Percentiles rank a stretch among this genome's conserved stretches.
phyloP scores from a whole-genome alignment of 2,329 filamentous ascomycete species.

The Botrytis galanthina region DNA sequence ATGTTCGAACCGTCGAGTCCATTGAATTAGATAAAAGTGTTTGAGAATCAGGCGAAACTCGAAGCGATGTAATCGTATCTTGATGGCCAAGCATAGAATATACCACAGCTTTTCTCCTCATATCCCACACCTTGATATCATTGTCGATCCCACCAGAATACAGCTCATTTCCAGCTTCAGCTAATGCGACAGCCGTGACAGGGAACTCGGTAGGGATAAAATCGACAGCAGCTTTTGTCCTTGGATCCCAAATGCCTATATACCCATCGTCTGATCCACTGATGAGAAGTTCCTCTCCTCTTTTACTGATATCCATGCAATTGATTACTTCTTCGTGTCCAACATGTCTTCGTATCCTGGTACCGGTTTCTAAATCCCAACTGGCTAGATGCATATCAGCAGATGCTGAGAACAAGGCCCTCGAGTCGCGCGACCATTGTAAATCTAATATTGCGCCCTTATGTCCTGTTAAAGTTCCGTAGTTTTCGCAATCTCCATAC shows the following conservation, averaged over 20 bases:
- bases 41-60: constrained; percentile 91
- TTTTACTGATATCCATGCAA: constrained; percentile 78
- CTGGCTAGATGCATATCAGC: constrained; percentile 91
- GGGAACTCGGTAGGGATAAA: constrained; percentile 91
- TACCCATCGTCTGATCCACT: constrained; percentile 92
- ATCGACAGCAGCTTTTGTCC: constrained; percentile 82
- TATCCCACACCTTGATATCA: constrained; percentile 94
- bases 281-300: constrained; percentile 86
- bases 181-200: constrained; percentile 85
- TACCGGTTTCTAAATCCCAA: constrained; percentile 92
- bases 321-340: constrained; percentile 98
- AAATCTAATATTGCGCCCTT: constrained; percentile 88
- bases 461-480: constrained; percentile 83
- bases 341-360: constrained; percentile 84
- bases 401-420: constrained; percentile 85
- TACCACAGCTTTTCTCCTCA: constrained; percentile 83
- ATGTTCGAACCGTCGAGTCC: constrained; percentile 90
- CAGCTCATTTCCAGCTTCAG: constrained; percentile 91
- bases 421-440: constrained; percentile 94
- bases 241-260: constrained; percentile 93
- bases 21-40: constrained; percentile 87
- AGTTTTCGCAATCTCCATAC: constrained; percentile 91
- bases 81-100: constrained; percentile 88
- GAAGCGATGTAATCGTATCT: constrained; percentile 86
- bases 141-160: constrained; percentile 96